A percentile compares a stretch with the other conserved stretches of the same genome.
phyloP scores from a whole-genome alignment of 1,284 basidiomycete species.

The Ustilago curta region DNA sequence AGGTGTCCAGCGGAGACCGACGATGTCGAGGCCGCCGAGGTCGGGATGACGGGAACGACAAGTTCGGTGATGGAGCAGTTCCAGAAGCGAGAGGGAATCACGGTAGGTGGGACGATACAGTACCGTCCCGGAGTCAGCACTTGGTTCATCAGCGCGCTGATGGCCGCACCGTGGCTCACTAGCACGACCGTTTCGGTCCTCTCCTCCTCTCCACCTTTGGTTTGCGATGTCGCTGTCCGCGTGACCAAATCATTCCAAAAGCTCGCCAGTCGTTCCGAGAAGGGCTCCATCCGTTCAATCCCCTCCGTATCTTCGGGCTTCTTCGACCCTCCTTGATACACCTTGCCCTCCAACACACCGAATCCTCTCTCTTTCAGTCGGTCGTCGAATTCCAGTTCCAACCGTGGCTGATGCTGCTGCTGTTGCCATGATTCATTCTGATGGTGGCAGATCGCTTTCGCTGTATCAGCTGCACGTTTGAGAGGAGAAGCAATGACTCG shows the following conservation, averaged over 20 bases:
- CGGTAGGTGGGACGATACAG: slow-evolving; percentile 21
- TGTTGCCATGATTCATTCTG: slow-evolving; percentile 5
- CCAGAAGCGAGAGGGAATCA: slow-evolving; percentile 58
- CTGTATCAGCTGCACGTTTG: slow-evolving; percentile 51
- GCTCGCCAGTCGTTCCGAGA: slow-evolving; percentile 47
- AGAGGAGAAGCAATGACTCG: slow-evolving; percentile 62
- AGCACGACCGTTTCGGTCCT: slow-evolving; percentile 54
- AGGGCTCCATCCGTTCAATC: slow-evolving; percentile 53
- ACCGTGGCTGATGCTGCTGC: too few relatives aligned
- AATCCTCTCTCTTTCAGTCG: slow-evolving; percentile 63
- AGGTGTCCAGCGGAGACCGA: slow-evolving; percentile 14
- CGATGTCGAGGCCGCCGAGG: neutral
- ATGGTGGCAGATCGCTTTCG: slow-evolving; percentile 29
- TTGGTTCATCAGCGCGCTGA: slow-evolving; percentile 59
- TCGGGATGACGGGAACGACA: slow-evolving; percentile 31
- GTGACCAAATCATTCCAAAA: slow-evolving; percentile 61
- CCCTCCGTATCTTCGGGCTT: slow-evolving; percentile 60
- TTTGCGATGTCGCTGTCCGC: neutral
- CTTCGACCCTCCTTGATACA: slow-evolving; percentile 46
- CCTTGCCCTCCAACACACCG: slow-evolving; percentile 61
- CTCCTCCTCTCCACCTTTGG: neutral
- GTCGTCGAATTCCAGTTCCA: slow-evolving; percentile 47
- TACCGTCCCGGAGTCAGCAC: slow-evolving; percentile 54
- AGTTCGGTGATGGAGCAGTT: slow-evolving; percentile 67
- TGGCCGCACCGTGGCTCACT: slow-evolving; percentile 64